phyloP scores from a whole-genome alignment of 2,329 filamentous ascomycete genomes.

The Pseudopithomyces chartarum region DNA sequence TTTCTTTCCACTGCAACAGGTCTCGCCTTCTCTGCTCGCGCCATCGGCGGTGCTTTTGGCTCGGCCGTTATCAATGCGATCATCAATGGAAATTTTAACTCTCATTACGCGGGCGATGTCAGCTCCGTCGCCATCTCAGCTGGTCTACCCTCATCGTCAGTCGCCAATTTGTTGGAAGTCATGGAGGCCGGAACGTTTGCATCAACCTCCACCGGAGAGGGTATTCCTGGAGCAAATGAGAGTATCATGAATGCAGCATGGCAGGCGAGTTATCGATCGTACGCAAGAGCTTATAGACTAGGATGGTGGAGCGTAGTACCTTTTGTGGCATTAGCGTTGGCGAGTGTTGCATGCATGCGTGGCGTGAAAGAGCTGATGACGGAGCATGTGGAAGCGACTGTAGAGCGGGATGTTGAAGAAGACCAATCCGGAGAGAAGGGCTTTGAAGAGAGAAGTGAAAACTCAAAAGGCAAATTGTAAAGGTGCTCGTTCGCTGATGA shows the following conservation, averaged over 20 bases:
- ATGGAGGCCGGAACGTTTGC: slow-evolving; percentile 23
- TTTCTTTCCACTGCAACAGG: slow-evolving; percentile 38
- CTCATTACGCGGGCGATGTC: slow-evolving; percentile 27
- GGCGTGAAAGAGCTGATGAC: slow-evolving; percentile 37
- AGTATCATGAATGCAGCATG: slow-evolving; percentile 26
- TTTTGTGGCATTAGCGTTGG: slow-evolving; percentile 34
- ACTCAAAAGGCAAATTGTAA: not conserved
- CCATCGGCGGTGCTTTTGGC: slow-evolving; percentile 39
- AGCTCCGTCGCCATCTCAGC: slow-evolving; percentile 26
- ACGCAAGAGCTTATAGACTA: slow-evolving; percentile 34
- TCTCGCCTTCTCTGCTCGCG: slow-evolving; percentile 38
- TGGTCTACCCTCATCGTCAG: slow-evolving; percentile 26
- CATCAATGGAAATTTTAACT: slow-evolving; percentile 28
- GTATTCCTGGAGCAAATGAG: slow-evolving; percentile 20
- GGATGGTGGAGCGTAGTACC: slow-evolving; percentile 40
- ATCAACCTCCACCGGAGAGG: slow-evolving; percentile 14
- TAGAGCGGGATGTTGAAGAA: slow-evolving; percentile 23
- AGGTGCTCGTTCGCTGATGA: not conserved
- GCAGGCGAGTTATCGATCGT: slow-evolving; percentile 35
- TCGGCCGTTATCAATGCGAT: slow-evolving; percentile 38
- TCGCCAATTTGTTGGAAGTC: slow-evolving; percentile 21
- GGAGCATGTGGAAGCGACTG: slow-evolving; percentile 38
- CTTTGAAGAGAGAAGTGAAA: not conserved
- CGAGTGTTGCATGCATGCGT: slow-evolving; percentile 30
- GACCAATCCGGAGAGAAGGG: slow-evolving; percentile 18